Evolutionary conservation across 2,329 filamentous ascomycete species (phyloP), one percentile per base, ranked within the genome.

Genomic region (Colletotrichum lupini): DNA sequence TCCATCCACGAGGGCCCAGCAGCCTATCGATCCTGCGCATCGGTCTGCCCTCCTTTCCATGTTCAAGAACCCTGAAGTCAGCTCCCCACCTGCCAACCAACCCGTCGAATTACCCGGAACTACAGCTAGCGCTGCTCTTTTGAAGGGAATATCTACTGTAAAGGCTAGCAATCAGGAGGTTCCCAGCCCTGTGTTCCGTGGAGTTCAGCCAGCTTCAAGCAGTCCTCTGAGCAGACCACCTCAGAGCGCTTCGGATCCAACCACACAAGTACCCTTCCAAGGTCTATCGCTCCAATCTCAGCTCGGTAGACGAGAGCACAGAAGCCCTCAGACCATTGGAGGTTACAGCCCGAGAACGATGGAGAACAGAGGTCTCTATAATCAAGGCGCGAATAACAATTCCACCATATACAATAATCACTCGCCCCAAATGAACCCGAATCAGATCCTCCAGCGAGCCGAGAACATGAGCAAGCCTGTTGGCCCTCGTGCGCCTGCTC

Each of bases 41-140:
- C 85, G 87, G 26, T 85, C 83, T 22, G 82, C 86, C 8, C 80
- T 90, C 24, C 81, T 90, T 16, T 86, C 83, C 26, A 88, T 90
- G 82, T 90, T 91, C 80, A 89, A 88, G 73, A 85, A 85, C 74
- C 75, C 79, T 12, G 79, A 79, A 32, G 71, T 80, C 3, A 35
- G 72, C 63, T 67, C 28, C 28, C 49, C 69, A 30, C 57, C 30
- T 28, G 58, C 24, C 4, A 66, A 61, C 19, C 64, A 73, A 24
- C 67, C 60, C 14, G 71, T 61, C 19, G 71, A 73, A 52, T 60
- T 73, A 26, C 71, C 71, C n/a, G 71, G 67, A 52, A 71, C 61
- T n/a, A 71, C 71, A 7, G 60, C 71, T 2, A 71, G 60, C 24
- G 67, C 67, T 26, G 67, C 60, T 30, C 67, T 73, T 12, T 26